Evolutionary conservation across 768 basidiomycete genomes (phyloP), one percentile per base, ranked within the genome.

Genomic region (Tephrocybe rancida): DNA sequence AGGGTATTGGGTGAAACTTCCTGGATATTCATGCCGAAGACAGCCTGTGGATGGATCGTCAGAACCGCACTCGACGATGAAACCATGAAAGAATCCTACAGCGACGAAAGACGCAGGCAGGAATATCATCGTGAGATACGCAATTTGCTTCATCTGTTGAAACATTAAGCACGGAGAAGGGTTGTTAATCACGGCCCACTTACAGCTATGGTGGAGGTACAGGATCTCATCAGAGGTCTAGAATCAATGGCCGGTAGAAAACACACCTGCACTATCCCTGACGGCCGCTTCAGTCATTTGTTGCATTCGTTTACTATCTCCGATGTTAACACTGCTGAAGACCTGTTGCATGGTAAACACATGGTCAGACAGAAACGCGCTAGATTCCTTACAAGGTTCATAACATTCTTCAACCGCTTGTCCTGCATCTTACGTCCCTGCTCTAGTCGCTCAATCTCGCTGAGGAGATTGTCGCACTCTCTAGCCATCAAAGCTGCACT

Each of bases 61-160:
- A 41, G 13, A 21, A 21, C n/a, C 13, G 24, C 22, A 26, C 26
- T 22, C 14, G 11, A 8, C 27, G 24, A 24, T 21, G 19, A 29
- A n/a, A n/a, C n/a, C n/a, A n/a, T 9, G 35, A 37, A 37, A 37
- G 35, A 14, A 24, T 51, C 75, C 42, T 62, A 80, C 79, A 51
- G 81, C 75, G 21, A 71, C 67, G 49, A 85, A 81, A 10, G 79
- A 78, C 0, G 82, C 80, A 2, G 85, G 85, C 3, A 86, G 68
- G 65, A 85, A 86, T 18, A 82, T 59, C 82, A 86, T 85, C 1
- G 81, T 80, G 9, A 86, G 69, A 58, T 85, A 86, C 0, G 83
- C 78, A 41, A 86, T 79, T 65, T 85, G 79, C 50, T 77, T 80
- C 79, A 80, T 82, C 73, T 75, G 27, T 32, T 2, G 32, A 25